Percentiles rank a stretch among this genome's conserved stretches.
Evolutionary conservation across 306 rosid genomes (phyloP).

Genomic region (Cyamopsis tetragonoloba): DNA sequence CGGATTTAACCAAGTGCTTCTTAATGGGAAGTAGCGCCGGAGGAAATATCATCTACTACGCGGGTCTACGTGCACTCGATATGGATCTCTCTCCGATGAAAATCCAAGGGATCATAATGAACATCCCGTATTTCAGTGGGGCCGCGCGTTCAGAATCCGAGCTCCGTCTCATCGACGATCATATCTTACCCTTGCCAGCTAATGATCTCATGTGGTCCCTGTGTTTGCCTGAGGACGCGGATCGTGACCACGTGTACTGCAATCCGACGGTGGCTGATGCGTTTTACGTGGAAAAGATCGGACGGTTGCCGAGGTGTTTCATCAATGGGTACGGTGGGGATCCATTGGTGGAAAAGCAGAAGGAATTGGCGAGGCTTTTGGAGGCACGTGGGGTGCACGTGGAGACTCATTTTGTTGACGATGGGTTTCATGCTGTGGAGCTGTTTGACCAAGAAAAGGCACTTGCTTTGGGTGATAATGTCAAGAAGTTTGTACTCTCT

Average conservation of each 20-base stretch:
- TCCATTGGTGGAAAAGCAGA: slow-evolving; percentile 64
- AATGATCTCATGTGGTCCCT: slow-evolving; percentile 66
- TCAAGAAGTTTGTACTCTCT: slow-evolving; percentile 32
- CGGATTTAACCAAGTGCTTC: slow-evolving; percentile 42
- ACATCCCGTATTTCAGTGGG: slow-evolving; percentile 56
- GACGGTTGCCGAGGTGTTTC: slow-evolving; percentile 47
- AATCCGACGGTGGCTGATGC: slow-evolving; percentile 37
- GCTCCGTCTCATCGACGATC: slow-evolving; percentile 34
- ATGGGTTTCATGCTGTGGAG: slow-evolving; percentile 67
- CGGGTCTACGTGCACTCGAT: slow-evolving; percentile 46
- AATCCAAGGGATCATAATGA: slow-evolving; percentile 51
- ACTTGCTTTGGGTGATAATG: not conserved
- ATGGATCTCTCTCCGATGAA: slow-evolving; percentile 36
- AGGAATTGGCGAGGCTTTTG: slow-evolving; percentile 38
- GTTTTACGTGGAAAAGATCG: slow-evolving; percentile 34
- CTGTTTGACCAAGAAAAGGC: slow-evolving; percentile 44
- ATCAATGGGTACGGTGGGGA: slow-evolving; percentile 59
- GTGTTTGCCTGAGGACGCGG: slow-evolving; percentile 50
- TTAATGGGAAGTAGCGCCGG: slow-evolving; percentile 72
- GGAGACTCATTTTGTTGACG: slow-evolving; percentile 29
- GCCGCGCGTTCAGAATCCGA: slow-evolving; percentile 49
- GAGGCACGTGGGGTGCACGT: slow-evolving; percentile 55
- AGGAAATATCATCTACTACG: slow-evolving; percentile 53
- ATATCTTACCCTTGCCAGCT: slow-evolving; percentile 39
- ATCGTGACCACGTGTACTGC: slow-evolving; percentile 60